These are phyloP conservation scores for Crithidia bombi DNA, from an alignment of 208 protist species.

Conservation along the genomic window DNA sequence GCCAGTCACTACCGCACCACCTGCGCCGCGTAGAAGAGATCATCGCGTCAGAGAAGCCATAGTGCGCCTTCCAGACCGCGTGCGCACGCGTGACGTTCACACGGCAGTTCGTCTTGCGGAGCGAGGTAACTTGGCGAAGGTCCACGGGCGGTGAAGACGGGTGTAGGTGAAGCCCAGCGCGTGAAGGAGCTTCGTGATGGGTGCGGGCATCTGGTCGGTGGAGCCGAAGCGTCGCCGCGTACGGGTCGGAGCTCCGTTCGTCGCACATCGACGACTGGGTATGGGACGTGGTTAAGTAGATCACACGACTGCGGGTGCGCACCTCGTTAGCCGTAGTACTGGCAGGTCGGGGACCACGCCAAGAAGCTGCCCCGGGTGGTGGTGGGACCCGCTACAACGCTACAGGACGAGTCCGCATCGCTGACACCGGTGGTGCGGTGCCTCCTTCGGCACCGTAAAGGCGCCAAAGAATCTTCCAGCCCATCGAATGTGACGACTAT, in stretches of 20 bases:
- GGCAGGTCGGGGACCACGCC: conserved; percentile 50
- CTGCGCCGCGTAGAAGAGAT: conserved; percentile 28
- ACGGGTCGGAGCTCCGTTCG: background rate
- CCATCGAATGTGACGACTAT: conserved; percentile 23
- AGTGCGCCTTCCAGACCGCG: conserved; percentile 45
- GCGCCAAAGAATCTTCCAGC: conserved; percentile 15
- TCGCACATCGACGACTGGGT: background rate
- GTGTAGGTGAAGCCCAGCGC: conserved; percentile 63
- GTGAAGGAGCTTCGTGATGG: conserved; percentile 79
- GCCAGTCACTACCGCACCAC: background rate
- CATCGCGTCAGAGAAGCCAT: conserved; percentile 41
- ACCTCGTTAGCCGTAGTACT: background rate
- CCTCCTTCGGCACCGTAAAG: background rate
- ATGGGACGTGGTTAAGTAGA: background rate
- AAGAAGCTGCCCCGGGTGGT: background rate
- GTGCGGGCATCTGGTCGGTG: conserved; percentile 1
- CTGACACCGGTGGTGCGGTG: conserved; percentile 44
- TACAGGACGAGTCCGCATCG: conserved; percentile 54
- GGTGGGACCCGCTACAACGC: conserved; percentile 43
- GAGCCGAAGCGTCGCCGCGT: background rate
- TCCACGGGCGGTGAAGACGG: conserved; percentile 13
- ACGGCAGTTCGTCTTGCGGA: conserved; percentile 26
- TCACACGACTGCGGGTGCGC: background rate
- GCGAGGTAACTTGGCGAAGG: conserved; percentile 18
- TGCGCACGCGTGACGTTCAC: conserved; percentile 29